Percentiles rank a stretch among this genome's conserved stretches.
phyloP scores from a whole-genome alignment of 176 grass and related monocot species.

The Bolboschoenus planiculmis region DNA sequence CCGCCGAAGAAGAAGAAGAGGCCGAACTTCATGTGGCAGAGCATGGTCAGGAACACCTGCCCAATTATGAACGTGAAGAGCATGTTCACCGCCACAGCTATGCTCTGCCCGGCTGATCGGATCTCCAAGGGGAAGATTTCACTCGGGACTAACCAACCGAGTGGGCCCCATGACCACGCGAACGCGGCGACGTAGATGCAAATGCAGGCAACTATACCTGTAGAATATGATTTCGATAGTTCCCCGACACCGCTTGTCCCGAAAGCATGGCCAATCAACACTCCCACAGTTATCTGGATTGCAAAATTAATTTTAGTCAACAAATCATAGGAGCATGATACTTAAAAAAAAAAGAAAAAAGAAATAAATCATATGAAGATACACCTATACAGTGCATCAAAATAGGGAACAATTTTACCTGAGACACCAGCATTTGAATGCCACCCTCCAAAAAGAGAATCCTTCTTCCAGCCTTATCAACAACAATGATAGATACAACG shows the following conservation, averaged over 20 bases:
- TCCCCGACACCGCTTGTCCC: constrained; percentile 16
- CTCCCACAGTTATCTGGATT: background rate
- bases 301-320: background rate
- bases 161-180: constrained; percentile 18
- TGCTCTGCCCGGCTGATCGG: constrained; percentile 12
- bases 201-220: background rate
- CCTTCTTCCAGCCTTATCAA: constrained; percentile 3
- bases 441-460: constrained; percentile 17
- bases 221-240: constrained; percentile 14
- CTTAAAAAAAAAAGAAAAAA: background rate
- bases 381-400: background rate
- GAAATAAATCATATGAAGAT: background rate
- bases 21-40: constrained; percentile 68
- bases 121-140: constrained; percentile 20
- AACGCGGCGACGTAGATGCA: constrained; percentile 5
- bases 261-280: background rate
- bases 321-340: background rate
- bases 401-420: background rate
- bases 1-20: constrained; percentile 63
- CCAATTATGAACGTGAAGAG: constrained; percentile 21
- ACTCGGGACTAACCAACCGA: constrained; percentile 12
- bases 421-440: constrained; percentile 13
- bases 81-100: constrained; percentile 15
- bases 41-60: constrained; percentile 20
- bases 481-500: constrained; percentile 8